Conservation (phyloP, 495 filamentous ascomycete species). For the Penicillium mononematosum region DNA sequence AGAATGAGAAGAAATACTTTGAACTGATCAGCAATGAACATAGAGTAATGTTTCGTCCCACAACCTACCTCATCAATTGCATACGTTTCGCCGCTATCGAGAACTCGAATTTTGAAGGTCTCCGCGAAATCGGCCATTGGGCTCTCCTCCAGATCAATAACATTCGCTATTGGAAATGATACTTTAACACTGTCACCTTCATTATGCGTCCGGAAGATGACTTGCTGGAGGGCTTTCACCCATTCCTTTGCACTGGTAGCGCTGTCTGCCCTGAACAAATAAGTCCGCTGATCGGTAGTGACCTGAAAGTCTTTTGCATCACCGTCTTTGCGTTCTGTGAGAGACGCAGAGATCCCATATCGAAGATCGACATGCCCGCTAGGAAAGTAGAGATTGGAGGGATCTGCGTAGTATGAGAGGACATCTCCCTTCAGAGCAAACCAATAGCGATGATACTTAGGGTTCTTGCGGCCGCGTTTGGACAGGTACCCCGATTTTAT, state of each 20-base stretch:
- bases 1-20: conserved; percentile 96
- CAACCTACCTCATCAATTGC: conserved; percentile 84
- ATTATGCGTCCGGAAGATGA: conserved; percentile 94
- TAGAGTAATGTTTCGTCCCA: not conserved
- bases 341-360: conserved; percentile 82
- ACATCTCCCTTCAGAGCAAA: conserved; percentile 95
- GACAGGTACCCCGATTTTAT: conserved; percentile 85
- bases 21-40: not conserved
- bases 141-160: conserved; percentile 90
- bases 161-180: conserved; percentile 79
- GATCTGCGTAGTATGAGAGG: conserved; percentile 84
- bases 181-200: conserved; percentile 98
- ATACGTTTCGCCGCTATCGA: conserved; percentile 89
- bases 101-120: conserved; percentile 88
- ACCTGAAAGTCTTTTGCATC: conserved; percentile 75
- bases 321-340: conserved; percentile 58
- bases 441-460: conserved; percentile 91
- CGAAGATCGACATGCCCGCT: conserved; percentile 88
- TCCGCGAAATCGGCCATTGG: conserved; percentile 90
- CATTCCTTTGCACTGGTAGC: conserved; percentile 89
- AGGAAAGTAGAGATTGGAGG: conserved; percentile 87
- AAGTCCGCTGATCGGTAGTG: conserved; percentile 77
- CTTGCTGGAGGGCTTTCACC: conserved; percentile 90
- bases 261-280: conserved; percentile 89
- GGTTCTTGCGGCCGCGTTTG: conserved; percentile 88